Percentiles rank a stretch among this genome's conserved stretches.
Conservation (phyloP, 805 yeast species). For the Wickerhamomyces ciferrii region DNA sequence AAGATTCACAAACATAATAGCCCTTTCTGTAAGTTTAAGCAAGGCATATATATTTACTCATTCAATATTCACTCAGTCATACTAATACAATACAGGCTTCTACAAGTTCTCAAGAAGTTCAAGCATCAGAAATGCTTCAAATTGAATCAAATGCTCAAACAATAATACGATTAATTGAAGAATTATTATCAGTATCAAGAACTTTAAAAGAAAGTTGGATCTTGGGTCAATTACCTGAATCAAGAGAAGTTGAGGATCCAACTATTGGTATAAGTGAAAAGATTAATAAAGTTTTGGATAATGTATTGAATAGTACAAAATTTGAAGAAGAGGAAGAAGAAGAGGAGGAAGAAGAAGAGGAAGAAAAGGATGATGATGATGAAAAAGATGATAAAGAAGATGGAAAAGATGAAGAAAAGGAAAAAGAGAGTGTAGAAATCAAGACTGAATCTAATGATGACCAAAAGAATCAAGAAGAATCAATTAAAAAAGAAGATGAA, state of each 20-base stretch:
- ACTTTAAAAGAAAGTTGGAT: constrained; percentile 53
- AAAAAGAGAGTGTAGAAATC: background rate
- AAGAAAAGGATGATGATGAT: constrained; percentile 1
- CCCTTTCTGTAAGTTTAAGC: constrained; percentile 31
- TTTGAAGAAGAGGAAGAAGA: constrained; percentile 9
- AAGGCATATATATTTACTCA: background rate
- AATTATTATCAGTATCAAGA: constrained; percentile 42
- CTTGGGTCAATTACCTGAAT: constrained; percentile 43
- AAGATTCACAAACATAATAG: constrained; percentile 48
- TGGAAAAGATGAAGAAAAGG: background rate
- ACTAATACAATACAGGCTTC: constrained; percentile 11
- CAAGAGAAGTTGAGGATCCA: constrained; percentile 9
- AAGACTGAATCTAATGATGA: background rate
- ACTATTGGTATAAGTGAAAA: constrained; percentile 2
- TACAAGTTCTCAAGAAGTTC: constrained; percentile 27
- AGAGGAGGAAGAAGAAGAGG: constrained; percentile 5
- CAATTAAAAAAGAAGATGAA: background rate
- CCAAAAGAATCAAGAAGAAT: background rate
- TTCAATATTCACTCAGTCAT: background rate
- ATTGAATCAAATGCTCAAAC: constrained; percentile 48
- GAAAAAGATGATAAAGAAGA: background rate
- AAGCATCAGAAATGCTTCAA: constrained; percentile 50
- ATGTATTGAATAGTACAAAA: constrained; percentile 3
- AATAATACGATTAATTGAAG: constrained; percentile 48
- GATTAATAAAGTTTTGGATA: constrained; percentile 7